Conservation (phyloP, 768 basidiomycete genomes). For the Arthromyces matolae region DNA sequence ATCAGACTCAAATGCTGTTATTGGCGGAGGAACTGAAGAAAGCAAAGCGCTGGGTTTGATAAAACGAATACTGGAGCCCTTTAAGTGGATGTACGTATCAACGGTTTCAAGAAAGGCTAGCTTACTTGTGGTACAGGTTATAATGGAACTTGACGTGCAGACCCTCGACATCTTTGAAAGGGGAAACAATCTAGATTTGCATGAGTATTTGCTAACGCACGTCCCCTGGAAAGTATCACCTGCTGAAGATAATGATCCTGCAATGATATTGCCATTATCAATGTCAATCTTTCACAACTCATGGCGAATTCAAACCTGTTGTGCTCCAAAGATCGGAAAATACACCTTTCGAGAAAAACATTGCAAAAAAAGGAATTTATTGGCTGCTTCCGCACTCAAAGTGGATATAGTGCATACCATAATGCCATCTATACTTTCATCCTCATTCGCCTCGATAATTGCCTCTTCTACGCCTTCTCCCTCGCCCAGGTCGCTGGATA, state of each 20-base stretch:
- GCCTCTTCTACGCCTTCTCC: conserved; percentile 95
- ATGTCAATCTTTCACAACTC: conserved; percentile 1
- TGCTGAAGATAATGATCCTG: conserved; percentile 99
- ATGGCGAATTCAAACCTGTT: conserved; percentile 51
- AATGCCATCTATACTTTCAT: conserved; percentile 81
- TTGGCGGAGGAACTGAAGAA: conserved; percentile 31
- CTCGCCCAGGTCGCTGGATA: conserved; percentile 53
- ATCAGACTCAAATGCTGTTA: conserved; percentile 42
- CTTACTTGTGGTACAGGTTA: conserved; percentile 92
- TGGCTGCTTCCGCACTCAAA: background rate
- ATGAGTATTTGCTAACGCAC: conserved; percentile 2
- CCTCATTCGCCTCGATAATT: conserved; percentile 93
- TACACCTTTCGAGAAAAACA: conserved; percentile 59
- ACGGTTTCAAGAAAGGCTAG: background rate
- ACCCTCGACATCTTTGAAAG: conserved; percentile 96
- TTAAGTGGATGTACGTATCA: background rate
- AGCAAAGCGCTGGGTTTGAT: conserved; percentile 73
- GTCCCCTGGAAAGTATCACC: conserved; percentile 33
- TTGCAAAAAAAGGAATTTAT: conserved; percentile 4
- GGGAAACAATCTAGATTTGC: conserved; percentile 89
- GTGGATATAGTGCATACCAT: conserved; percentile 60
- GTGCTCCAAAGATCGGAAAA: conserved; percentile 91
- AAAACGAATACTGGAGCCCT: conserved; percentile 77
- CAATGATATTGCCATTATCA: conserved; percentile 7
- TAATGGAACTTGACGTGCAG: conserved; percentile 94